A percentile compares a stretch with the other conserved stretches of the same genome.
phyloP scores from a whole-genome alignment of 805 yeast genomes.

The Brettanomyces anomalus region DNA sequence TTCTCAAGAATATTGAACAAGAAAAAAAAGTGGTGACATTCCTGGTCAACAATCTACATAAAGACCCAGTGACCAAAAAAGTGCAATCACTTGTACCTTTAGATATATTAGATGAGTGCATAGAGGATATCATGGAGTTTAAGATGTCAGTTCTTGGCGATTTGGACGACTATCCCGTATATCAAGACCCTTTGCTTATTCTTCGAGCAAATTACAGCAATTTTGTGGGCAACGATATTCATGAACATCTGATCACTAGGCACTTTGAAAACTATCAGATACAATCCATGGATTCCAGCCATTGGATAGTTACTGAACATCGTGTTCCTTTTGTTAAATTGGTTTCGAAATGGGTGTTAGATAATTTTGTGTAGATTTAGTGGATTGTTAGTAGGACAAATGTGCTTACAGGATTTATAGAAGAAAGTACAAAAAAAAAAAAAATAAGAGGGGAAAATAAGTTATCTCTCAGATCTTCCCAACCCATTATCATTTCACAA shows the following conservation, averaged over 20 bases:
- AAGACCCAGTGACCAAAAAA: slow-evolving; percentile 20
- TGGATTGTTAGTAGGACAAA: background rate
- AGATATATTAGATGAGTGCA: slow-evolving; percentile 48
- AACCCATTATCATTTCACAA: no score
- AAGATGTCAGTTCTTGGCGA: slow-evolving; percentile 20
- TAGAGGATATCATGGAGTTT: slow-evolving; percentile 58
- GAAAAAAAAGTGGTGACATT: slow-evolving; percentile 58
- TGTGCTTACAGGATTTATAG: background rate
- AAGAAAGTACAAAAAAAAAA: no score
- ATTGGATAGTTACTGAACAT: slow-evolving; percentile 85
- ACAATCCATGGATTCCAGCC: slow-evolving; percentile 71
- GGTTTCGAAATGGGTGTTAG: slow-evolving; percentile 39
- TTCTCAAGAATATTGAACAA: slow-evolving; percentile 53
- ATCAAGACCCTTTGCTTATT: slow-evolving; percentile 65
- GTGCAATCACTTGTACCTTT: slow-evolving; percentile 49
- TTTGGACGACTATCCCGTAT: slow-evolving; percentile 29
- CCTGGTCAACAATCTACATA: slow-evolving; percentile 54
- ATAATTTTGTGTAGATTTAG: background rate
- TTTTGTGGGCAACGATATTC: slow-evolving; percentile 19
- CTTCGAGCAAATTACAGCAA: slow-evolving; percentile 64
- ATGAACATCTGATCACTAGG: slow-evolving; percentile 7
- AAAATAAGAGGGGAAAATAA: no score
- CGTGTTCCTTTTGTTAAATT: slow-evolving; percentile 61
- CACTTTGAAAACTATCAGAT: slow-evolving; percentile 61
- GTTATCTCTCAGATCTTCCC: no score